Evolutionary conservation across 2,329 filamentous ascomycete species (phyloP).

Genomic region (Penicillium sp.): DNA sequence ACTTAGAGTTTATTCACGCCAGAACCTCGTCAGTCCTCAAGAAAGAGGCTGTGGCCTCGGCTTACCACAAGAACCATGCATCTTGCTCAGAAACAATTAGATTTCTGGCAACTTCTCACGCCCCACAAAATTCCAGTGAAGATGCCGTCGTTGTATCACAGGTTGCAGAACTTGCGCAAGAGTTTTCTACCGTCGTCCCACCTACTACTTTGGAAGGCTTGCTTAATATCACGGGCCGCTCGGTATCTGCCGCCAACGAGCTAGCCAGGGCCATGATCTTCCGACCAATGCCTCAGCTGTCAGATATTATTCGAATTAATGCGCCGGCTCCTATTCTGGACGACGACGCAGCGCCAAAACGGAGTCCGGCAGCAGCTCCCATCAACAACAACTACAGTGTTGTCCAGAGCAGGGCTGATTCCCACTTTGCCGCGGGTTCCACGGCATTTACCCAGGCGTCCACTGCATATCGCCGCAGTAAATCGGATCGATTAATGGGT

Average conservation of each 20-base stretch:
- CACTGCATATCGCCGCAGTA: slow-evolving; percentile 56
- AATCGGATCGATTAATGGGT: slow-evolving; percentile 68
- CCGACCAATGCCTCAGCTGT: slow-evolving; percentile 27
- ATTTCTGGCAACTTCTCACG: slow-evolving; percentile 49
- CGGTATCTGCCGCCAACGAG: slow-evolving; percentile 56
- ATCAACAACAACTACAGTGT: slow-evolving; percentile 23
- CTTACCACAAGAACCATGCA: slow-evolving; percentile 57
- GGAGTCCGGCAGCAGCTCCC: not conserved
- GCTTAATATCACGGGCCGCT: slow-evolving; percentile 55
- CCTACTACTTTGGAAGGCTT: slow-evolving; percentile 49
- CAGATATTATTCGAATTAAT: slow-evolving; percentile 45
- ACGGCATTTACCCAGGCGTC: slow-evolving; percentile 56
- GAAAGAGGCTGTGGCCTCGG: slow-evolving; percentile 48
- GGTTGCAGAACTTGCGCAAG: slow-evolving; percentile 50
- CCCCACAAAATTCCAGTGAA: slow-evolving; percentile 31
- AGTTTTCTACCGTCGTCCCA: slow-evolving; percentile 54
- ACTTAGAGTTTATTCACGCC: slow-evolving; percentile 59
- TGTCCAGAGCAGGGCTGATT: slow-evolving; percentile 36
- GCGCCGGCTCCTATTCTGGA: slow-evolving; percentile 22
- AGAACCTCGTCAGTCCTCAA: slow-evolving; percentile 47
- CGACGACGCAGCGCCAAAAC: slow-evolving; percentile 20
- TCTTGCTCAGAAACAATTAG: slow-evolving; percentile 55
- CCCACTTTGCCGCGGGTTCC: slow-evolving; percentile 45
- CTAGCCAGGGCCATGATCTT: slow-evolving; percentile 53
- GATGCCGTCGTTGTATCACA: slow-evolving; percentile 45